Base-by-base conservation (phyloP, 2,329 filamentous ascomycete genomes). In the Epichloe gansuensis region DNA sequence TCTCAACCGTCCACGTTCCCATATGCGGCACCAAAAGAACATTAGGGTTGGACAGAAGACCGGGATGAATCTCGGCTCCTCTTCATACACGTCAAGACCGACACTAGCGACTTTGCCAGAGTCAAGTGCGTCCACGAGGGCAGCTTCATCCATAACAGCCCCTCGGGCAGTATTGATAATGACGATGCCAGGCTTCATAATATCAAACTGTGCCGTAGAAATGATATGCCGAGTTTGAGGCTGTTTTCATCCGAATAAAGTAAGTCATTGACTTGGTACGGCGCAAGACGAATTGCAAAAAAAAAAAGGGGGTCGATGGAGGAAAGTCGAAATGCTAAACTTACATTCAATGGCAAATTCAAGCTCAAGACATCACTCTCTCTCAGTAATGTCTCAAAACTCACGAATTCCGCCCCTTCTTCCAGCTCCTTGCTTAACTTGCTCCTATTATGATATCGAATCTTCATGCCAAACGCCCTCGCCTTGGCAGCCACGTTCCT, bases 131-230 rank as follows among this genome's bases (percentile, higher is more conserved):
- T 81, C 71, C 5, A 91, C 88, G 7, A 94, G 78, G 2, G 88
- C 88, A 6, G 75, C 82, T 68, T 94, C 88, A 61, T 94, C 85
- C 62, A 94, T 86, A 52, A 93, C 81, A 34, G 86, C 86, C 25
- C 88, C 88, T 17, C 88, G 82, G 9, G 88, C 88, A 0, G 88
- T 91, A 70, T 93, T 94, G 61, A 93, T 76, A 34, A 94, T 78
- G 25, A 91, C 77, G 17, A 89, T 77, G 46, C 86, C 86, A 21
- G 73, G 72, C 66, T 91, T 94, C 87, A 91, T 91, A 61, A 81
- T 78, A 47, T 72, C 73, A 63, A 94, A 89, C 62, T 93, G 80
- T 1, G 72, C 64, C 7, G 75, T 80, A 28, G 82, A 83, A 62
- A 94, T 88, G 60, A 86, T 86, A 66, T 93, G 87, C 41, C 77